These are phyloP conservation scores for Pseudonitzschia delicatissima DNA, from an alignment of 108 stramenopile species.

Conservation along the genomic window DNA sequence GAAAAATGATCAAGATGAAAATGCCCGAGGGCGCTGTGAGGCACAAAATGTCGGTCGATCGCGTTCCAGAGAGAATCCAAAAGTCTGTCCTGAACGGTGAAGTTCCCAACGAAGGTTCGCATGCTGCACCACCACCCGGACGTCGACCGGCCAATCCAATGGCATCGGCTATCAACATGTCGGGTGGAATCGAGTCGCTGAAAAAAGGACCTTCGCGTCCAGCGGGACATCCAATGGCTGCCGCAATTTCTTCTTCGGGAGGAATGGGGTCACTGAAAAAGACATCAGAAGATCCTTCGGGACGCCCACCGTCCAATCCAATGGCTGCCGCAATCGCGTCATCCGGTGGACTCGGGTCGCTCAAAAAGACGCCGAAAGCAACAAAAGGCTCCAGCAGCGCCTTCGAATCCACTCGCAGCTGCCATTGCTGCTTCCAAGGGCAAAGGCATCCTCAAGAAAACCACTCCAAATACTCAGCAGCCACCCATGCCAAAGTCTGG, in stretches of 20 bases:
- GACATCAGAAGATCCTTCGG: background rate
- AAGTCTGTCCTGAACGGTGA: slow-evolving; percentile 27
- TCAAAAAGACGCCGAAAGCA: slow-evolving; percentile 7
- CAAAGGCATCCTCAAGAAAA: slow-evolving; percentile 7
- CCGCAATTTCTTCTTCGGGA: slow-evolving; percentile 19
- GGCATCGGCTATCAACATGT: slow-evolving; percentile 6
- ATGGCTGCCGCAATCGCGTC: slow-evolving; percentile 19
- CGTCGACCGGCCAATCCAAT: slow-evolving; percentile 4
- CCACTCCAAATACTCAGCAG: background rate
- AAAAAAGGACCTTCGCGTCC: too few relatives aligned
- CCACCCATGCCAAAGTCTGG: background rate
- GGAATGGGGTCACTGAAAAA: slow-evolving; percentile 10
- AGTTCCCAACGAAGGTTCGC: slow-evolving; percentile 1
- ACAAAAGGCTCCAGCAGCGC: background rate
- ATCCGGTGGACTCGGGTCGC: slow-evolving; percentile 7
- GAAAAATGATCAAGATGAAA: slow-evolving; percentile 37
- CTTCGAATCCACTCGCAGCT: slow-evolving; percentile 14
- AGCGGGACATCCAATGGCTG: slow-evolving; percentile 12
- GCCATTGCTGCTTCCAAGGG: slow-evolving; percentile 12
- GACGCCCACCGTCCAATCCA: background rate
- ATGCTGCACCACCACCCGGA: background rate
- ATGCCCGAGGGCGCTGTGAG: slow-evolving; percentile 34
- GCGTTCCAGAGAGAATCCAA: slow-evolving; percentile 19
- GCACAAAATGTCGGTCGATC: slow-evolving; percentile 25
- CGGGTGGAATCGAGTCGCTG: too few relatives aligned